phyloP scores from a whole-genome alignment of 225 moss, liverwort and hornwort genomes.

The Sphagnum contortum region DNA sequence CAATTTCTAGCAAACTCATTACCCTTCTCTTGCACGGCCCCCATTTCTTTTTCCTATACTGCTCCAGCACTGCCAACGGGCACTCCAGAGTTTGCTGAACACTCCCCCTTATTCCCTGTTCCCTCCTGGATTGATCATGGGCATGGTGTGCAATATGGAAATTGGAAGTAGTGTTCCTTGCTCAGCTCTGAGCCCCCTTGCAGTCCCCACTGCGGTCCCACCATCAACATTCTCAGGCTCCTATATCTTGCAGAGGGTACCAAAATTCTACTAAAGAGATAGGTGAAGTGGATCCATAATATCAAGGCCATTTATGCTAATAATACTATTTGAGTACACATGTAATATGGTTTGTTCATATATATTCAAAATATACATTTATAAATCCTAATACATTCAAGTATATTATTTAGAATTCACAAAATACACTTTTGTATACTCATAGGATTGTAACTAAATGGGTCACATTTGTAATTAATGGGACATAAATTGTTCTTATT shows the following conservation, averaged over 20 bases:
- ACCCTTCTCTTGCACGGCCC: conserved; percentile 61
- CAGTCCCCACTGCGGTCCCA: conserved; percentile 89
- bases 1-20: conserved; percentile 67
- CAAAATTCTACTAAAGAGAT: conserved; percentile 87
- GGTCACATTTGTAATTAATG: no score
- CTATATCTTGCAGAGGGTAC: conserved; percentile 76
- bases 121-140: conserved; percentile 92
- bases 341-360: no score
- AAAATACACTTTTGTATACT: no score
- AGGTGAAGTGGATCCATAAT: conserved; percentile 92
- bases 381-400: no score
- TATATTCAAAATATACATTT: no score
- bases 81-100: conserved; percentile 77
- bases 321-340: no score
- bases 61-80: conserved; percentile 50
- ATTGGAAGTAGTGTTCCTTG: conserved; percentile 98
- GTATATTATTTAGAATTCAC: no score
- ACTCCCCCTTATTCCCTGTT: conserved; percentile 82
- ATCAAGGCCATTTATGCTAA: no score
- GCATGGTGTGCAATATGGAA: conserved; percentile 99
- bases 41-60: conserved; percentile 89
- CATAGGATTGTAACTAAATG: no score
- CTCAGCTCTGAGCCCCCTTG: conserved; percentile 84
- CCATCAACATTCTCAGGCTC: conserved; percentile 67
- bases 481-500: no score